These are phyloP conservation scores for Saccharomycopsis synnaedendra DNA, from an alignment of 805 yeast species.

Conservation along the genomic window DNA sequence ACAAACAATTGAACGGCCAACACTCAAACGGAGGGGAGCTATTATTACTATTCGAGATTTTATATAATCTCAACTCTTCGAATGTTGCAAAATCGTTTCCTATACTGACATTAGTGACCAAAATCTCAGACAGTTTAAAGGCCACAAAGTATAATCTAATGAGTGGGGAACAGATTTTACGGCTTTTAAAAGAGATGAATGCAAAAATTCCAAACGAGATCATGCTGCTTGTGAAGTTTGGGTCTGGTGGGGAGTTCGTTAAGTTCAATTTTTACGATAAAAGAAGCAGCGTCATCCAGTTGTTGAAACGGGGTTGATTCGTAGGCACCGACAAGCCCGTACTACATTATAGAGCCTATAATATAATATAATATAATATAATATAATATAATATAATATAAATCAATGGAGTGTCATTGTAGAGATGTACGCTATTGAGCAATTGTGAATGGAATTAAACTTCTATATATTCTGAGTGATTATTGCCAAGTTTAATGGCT, in stretches of 20 bases:
- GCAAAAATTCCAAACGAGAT: not conserved
- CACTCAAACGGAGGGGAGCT: not conserved
- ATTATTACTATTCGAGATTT: slow-evolving; percentile 4
- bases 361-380: no score
- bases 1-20: not conserved
- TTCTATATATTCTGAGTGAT: no score
- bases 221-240: not conserved
- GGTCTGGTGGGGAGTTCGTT: not conserved
- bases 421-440: no score
- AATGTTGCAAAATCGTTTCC: slow-evolving; percentile 3
- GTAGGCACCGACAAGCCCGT: no score
- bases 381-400: no score
- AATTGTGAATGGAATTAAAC: no score
- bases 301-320: no score
- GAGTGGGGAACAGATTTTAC: not conserved
- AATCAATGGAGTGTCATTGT: no score
- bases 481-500: no score
- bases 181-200: not conserved
- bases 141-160: not conserved
- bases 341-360: no score
- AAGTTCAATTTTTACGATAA: slow-evolving; percentile 9
- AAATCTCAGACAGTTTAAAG: slow-evolving; percentile 7
- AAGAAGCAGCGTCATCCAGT: not conserved
- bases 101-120: not conserved
- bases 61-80: slow-evolving; percentile 5